Evolutionary conservation across 129 eudicot species (phyloP), one percentile per base, ranked within the genome.

Genomic region (Artemisia tridentata): DNA sequence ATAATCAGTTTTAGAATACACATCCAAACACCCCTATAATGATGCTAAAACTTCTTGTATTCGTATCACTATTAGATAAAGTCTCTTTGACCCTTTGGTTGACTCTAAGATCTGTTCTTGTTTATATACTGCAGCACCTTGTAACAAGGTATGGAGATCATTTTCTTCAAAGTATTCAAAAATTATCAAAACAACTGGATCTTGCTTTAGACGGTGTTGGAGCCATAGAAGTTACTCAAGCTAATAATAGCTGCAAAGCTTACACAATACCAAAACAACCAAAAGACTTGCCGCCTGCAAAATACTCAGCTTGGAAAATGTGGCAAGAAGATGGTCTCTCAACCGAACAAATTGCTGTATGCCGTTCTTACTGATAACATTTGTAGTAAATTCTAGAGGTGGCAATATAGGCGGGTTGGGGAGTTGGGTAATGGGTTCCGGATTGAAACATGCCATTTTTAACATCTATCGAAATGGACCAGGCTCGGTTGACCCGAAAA

Each of bases 281-380:
- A 1, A 86, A 81, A 67, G 83, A 84, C 45, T 75, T 92, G 52
- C 65, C 78, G 1, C 91, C 96, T 47, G 91, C 96, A 41, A 92
- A 88, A 80, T 81, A 84, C 57, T 85, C 80, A 65, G 98, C 96
- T 51, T 92, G 96, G 96, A 86, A 83, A 71, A 86, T 88, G 98
- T 92, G 95, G 91, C 88, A 88, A 73, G 91, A 86, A 70, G 86
- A 84, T 45, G 91, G 95, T 74, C 83, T 80, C 63, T 76, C 98
- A 2, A 54, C 79, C 72, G 83, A 92, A 76, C 50, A 81, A 66
- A 88, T 92, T 75, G 96, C 96, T 79, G 98, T 92, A 73, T 70
- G 89, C 61, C 31, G 11, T n/a, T 1, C 17, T 23, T 25, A 19
- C 34, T 16, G 63, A 55, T 25, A 12, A 52, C 15, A 52, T 12